Conservation (phyloP, 768 basidiomycete genomes). For the Butyriboletus loyo region DNA sequence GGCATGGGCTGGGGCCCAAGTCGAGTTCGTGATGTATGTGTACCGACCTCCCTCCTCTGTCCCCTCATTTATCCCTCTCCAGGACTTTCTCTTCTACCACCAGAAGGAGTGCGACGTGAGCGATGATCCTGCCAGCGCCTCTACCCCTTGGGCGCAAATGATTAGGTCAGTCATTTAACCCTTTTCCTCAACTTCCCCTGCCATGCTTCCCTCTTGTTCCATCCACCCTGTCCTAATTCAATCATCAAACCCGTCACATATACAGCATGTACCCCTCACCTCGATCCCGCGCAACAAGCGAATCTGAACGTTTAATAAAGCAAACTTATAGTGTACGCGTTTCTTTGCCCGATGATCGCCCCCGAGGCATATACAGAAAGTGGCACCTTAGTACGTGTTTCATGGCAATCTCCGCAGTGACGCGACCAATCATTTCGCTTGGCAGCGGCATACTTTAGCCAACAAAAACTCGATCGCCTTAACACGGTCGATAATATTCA, state of each 20-base stretch:
- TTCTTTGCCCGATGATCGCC: conserved; percentile 42
- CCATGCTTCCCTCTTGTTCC: conserved; percentile 19
- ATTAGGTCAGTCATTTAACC: conserved; percentile 48
- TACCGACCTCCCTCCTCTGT: too few relatives aligned
- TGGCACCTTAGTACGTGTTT: conserved; percentile 51
- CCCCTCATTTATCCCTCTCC: conserved; percentile 5
- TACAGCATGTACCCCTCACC: conserved; percentile 39
- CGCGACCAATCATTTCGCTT: conserved; percentile 7
- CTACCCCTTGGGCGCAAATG: conserved; percentile 75
- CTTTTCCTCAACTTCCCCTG: conserved; percentile 2
- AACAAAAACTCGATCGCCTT: conserved; percentile 67
- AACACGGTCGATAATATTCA: conserved; percentile 69
- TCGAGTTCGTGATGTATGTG: conserved; percentile 54
- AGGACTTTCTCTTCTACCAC: conserved; percentile 59
- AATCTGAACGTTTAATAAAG: conserved; percentile 47
- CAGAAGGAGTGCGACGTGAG: conserved; percentile 44
- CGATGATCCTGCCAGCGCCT: conserved; percentile 41
- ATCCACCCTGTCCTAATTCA: conserved; percentile 33
- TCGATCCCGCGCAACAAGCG: conserved; percentile 37
- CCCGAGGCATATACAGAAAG: conserved; percentile 43
- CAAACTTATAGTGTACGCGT: conserved; percentile 54
- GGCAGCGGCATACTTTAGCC: conserved; percentile 82
- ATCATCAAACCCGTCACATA: conserved; percentile 15
- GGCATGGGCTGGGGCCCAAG: conserved; percentile 86
- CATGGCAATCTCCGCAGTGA: conserved; percentile 30